Evolutionary conservation across 805 yeast genomes (phyloP), one percentile per base, ranked within the genome.

Genomic region (Barnettozyma populi): DNA sequence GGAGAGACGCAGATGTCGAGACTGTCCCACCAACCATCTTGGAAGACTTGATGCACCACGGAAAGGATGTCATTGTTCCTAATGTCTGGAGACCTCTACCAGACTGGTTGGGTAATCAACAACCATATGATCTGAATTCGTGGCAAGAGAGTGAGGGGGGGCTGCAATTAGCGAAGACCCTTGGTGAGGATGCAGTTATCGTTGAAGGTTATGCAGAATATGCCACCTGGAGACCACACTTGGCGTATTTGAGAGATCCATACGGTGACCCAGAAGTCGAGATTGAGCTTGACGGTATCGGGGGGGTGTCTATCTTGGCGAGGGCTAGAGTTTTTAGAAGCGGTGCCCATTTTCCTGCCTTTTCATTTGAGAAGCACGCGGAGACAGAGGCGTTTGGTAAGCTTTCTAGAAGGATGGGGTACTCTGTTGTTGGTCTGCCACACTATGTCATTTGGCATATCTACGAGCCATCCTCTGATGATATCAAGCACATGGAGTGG

Each of bases 321-420:
- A 86, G 87, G 64, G 97, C 97, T 2, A 73, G 73, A 44, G 96
- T 92, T 2, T 92, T 94, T 73, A 75, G 90, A 55, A 70, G 78
- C n/a, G 99, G 99, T 7, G 82, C 94, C 2, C 95, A 89, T 66
- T 92, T 90, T 77, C 98, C 99, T 7, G 98, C 97, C 0, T 92
- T 92, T 63, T 87, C 97, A 34, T 92, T 90, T 66, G 87, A 88
- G 66, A 89, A 88, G 59, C 99, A 92, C 64, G 99, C 98, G 2
- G 99, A 92, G 66, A 92, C 99, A 2, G 99, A 92, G 67, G 98
- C 96, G 0, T 92, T 94, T 66, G 99, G 96, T 45, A 90, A 88
- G 65, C 74, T 92, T 76, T 80, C 89, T 56, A 83, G 86, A 57
- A 72, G 83, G 57, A 87, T 90, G 95, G 90, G 90, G 2, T 87